Percentiles rank a stretch among this genome's conserved stretches.
These are phyloP conservation scores for Pleurotus citrinopileatus DNA, from an alignment of 768 basidiomycete genomes.

Conservation along the genomic window DNA sequence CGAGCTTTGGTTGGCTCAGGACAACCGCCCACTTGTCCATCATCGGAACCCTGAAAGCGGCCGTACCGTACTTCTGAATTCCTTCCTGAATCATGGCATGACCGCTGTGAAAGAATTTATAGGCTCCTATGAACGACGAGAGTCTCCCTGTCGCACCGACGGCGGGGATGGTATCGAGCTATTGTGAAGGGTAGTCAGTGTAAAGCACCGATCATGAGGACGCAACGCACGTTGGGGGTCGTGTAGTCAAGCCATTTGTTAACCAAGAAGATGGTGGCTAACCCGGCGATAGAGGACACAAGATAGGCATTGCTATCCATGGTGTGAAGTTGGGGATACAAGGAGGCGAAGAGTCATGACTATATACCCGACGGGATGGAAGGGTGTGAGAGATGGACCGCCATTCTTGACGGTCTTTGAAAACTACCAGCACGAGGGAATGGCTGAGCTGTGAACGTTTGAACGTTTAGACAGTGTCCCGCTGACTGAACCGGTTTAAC, in stretches of 20 bases:
- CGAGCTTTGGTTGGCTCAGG: not conserved
- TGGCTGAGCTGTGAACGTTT: no score
- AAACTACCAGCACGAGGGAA: no score
- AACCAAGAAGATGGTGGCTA: not conserved
- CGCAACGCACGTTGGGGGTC: slow-evolving; percentile 1
- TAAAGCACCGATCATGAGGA: not conserved
- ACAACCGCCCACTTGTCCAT: slow-evolving; percentile 14
- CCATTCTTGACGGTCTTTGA: no score
- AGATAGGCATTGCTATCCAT: slow-evolving; percentile 1
- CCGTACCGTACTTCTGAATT: not conserved
- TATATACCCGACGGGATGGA: no score
- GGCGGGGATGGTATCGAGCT: slow-evolving; percentile 5
- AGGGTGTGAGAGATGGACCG: no score
- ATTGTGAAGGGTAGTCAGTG: not conserved
- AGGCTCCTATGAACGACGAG: not conserved
- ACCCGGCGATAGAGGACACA: not conserved
- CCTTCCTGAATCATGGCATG: slow-evolving; percentile 7
- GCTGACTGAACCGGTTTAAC: no score
- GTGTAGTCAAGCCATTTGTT: slow-evolving; percentile 3
- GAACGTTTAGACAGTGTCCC: no score
- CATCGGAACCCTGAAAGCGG: slow-evolving; percentile 9
- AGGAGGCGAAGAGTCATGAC: no score
- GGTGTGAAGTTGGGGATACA: not conserved
- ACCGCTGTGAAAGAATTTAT: not conserved
- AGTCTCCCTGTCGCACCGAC: not conserved